These are phyloP conservation scores for Obelidium mucronatum DNA, from an alignment of 192 early-diverging fungal species.

Conservation along the genomic window DNA sequence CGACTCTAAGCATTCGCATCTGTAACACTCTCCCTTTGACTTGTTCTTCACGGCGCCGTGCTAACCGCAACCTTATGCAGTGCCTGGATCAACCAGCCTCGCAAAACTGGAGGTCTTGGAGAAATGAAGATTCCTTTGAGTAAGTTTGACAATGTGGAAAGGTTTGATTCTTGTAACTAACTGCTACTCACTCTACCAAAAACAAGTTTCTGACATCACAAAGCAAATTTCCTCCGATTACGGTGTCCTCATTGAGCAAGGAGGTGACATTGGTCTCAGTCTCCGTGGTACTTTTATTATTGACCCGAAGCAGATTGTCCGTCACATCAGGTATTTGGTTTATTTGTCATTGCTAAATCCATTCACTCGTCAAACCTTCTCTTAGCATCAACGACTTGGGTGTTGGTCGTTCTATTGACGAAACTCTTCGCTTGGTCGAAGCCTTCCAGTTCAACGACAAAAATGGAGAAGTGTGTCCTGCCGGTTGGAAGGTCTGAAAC, in stretches of 20 bases:
- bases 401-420: constrained; percentile 70
- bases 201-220: constrained; percentile 58
- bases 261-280: constrained; percentile 43
- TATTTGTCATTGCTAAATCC: no score
- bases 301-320: constrained; percentile 52
- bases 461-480: constrained; percentile 70
- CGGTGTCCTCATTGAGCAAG: constrained; percentile 55
- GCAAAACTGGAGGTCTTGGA: constrained; percentile 64
- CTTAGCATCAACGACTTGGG: constrained; percentile 65
- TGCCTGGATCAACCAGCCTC: constrained; percentile 62
- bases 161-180: background rate
- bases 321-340: constrained; percentile 62
- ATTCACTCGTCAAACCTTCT: no score
- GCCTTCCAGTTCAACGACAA: constrained; percentile 67
- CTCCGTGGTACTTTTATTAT: constrained; percentile 65
- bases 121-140: constrained; percentile 59
- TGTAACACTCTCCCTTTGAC: background rate
- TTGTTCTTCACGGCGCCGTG: background rate
- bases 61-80: background rate
- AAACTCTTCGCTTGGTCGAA: constrained; percentile 68
- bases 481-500: constrained; percentile 57
- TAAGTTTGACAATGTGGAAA: constrained; percentile 26
- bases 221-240: constrained; percentile 61
- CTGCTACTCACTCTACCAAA: background rate
- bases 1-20: constrained; percentile 23